Percentiles rank a stretch among this genome's conserved stretches.
phyloP scores from a whole-genome alignment of 1,284 basidiomycete genomes.

The Heterobasidion irregulare region DNA sequence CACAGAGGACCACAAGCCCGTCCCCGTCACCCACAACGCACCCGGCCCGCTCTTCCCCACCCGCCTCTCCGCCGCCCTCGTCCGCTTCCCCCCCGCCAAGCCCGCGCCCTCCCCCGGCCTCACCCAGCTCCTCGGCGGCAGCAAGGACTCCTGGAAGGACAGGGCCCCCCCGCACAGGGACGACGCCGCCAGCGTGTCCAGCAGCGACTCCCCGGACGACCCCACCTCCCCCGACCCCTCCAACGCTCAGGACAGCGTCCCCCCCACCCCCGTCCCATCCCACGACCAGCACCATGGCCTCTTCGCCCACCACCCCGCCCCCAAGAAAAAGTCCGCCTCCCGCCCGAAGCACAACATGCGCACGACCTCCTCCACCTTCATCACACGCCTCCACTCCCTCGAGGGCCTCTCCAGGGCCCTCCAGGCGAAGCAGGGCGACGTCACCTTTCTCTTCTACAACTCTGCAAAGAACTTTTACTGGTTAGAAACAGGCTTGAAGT shows the following conservation, averaged over 20 bases:
- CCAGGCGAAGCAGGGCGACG: slow-evolving; percentile 74
- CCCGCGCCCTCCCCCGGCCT: slow-evolving; percentile 46
- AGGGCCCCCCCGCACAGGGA: slow-evolving; percentile 25
- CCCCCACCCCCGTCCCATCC: slow-evolving; percentile 26
- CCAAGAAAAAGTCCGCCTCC: slow-evolving; percentile 56
- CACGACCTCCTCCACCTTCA: slow-evolving; percentile 84
- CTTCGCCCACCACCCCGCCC: slow-evolving; percentile 32
- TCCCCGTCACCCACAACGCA: slow-evolving; percentile 36
- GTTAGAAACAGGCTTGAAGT: slow-evolving; percentile 72
- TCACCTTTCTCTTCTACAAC: slow-evolving; percentile 81
- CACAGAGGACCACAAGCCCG: slow-evolving; percentile 76
- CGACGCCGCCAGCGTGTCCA: slow-evolving; percentile 67
- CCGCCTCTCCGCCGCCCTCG: slow-evolving; percentile 48
- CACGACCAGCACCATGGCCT: slow-evolving; percentile 34
- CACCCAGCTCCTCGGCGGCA: slow-evolving; percentile 55
- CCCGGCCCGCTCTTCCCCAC: slow-evolving; percentile 50
- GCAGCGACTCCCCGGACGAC: slow-evolving; percentile 67
- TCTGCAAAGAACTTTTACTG: slow-evolving; percentile 73
- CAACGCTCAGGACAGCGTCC: slow-evolving; percentile 21
- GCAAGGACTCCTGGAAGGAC: slow-evolving; percentile 43
- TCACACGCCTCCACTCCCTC: slow-evolving; percentile 73
- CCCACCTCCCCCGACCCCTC: slow-evolving; percentile 33
- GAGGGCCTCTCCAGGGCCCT: slow-evolving; percentile 73
- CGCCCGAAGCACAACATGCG: slow-evolving; percentile 84
- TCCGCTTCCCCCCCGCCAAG: slow-evolving; percentile 56